A percentile compares a stretch with the other conserved stretches of the same genome.
Evolutionary conservation across 257 asterid species (phyloP).

Genomic region (Petrea volubilis): DNA sequence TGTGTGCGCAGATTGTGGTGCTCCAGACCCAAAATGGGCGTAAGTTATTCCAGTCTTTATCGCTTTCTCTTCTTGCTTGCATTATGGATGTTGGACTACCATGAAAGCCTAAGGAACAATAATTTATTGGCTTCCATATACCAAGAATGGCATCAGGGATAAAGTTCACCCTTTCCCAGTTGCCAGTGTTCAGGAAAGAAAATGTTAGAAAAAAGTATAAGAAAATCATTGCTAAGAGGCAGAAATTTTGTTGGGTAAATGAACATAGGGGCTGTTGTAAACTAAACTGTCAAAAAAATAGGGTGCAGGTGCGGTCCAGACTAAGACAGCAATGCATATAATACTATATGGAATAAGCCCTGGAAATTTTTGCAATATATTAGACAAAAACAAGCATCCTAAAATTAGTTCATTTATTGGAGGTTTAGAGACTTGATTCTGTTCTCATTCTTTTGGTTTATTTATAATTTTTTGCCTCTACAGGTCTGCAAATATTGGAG

Average conservation of each 20-base stretch:
- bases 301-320: neutral
- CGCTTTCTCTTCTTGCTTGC: constrained; percentile 1
- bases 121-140: neutral
- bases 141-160: neutral
- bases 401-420: neutral
- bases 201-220: neutral
- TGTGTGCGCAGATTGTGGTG: constrained; percentile 92
- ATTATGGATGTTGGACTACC: neutral
- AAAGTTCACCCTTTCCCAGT: neutral
- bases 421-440: neutral
- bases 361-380: neutral
- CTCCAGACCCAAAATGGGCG: constrained; percentile 99
- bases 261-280: neutral
- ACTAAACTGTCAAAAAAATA: neutral
- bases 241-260: neutral
- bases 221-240: neutral
- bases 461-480: neutral
- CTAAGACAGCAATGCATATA: neutral
- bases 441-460: constrained; percentile 8
- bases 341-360: neutral
- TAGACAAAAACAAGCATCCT: neutral
- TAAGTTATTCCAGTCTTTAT: constrained; percentile 45
- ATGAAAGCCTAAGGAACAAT: neutral
- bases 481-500: constrained; percentile 98
- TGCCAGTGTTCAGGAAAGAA: neutral